These are phyloP conservation scores for Xylaria multiplex DNA, from an alignment of 2,329 filamentous ascomycete species.

Conservation along the genomic window DNA sequence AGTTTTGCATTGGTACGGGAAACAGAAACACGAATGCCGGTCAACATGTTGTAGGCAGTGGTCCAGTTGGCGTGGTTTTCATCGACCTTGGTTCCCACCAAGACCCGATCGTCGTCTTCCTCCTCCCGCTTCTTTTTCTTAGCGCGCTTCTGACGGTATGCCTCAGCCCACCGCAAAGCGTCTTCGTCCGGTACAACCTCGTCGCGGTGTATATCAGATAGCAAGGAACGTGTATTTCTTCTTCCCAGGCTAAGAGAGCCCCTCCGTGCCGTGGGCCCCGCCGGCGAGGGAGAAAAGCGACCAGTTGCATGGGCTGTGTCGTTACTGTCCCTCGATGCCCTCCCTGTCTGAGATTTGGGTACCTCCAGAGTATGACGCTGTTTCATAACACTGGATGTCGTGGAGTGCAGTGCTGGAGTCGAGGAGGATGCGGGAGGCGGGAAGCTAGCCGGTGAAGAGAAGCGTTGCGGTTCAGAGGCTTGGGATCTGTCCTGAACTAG, in stretches of 20 bases:
- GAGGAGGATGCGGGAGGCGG: slow-evolving; percentile 55
- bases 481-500: slow-evolving; percentile 45
- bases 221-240: slow-evolving; percentile 83
- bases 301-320: slow-evolving; percentile 77
- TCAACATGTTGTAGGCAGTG: slow-evolving; percentile 99
- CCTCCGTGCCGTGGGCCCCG: slow-evolving; percentile 71
- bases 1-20: slow-evolving; percentile 97
- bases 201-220: slow-evolving; percentile 85
- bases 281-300: slow-evolving; percentile 77
- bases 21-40: slow-evolving; percentile 95
- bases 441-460: slow-evolving; percentile 72
- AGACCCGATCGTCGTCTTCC: slow-evolving; percentile 91
- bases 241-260: slow-evolving; percentile 85
- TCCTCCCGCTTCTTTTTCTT: slow-evolving; percentile 87
- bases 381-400: slow-evolving; percentile 67
- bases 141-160: slow-evolving; percentile 88
- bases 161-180: slow-evolving; percentile 90
- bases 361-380: slow-evolving; percentile 92
- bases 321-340: slow-evolving; percentile 77
- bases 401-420: slow-evolving; percentile 60
- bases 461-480: slow-evolving; percentile 61
- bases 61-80: slow-evolving; percentile 98
- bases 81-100: slow-evolving; percentile 97
- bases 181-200: slow-evolving; percentile 90
- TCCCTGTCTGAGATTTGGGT: slow-evolving; percentile 72